Conservation (phyloP, 2,329 filamentous ascomycete species). For the Colletotrichum sp. region DNA sequence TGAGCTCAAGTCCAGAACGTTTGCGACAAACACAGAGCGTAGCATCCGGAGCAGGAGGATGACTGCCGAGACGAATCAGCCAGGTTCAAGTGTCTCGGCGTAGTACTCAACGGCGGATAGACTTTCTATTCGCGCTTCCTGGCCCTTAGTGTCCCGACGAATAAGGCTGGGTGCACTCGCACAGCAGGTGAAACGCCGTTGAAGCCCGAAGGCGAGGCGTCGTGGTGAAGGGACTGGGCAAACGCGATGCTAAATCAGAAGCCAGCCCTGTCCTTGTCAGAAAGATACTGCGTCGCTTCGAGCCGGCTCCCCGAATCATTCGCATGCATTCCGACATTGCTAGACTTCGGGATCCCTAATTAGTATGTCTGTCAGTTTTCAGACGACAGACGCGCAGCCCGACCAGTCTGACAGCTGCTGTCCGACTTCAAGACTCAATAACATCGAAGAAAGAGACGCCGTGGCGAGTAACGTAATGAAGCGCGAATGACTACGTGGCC, state of each 20-base stretch:
- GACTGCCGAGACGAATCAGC: not conserved
- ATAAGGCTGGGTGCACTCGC: not conserved
- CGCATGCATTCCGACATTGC: not conserved
- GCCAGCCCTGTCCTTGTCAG: not conserved
- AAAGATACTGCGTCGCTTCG: not conserved
- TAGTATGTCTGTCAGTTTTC: not conserved
- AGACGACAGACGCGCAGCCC: not conserved
- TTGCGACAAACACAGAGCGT: not conserved
- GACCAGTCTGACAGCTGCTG: not conserved
- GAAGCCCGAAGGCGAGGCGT: not conserved
- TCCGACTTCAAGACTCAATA: not conserved
- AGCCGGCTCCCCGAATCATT: not conserved
- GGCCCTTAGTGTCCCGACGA: not conserved
- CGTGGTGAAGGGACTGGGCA: not conserved
- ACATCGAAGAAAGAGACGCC: not conserved
- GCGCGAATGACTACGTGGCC: not conserved
- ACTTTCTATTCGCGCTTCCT: slow-evolving; percentile 3
- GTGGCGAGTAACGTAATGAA: not conserved
- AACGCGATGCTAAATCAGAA: not conserved
- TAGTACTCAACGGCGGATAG: slow-evolving; percentile 5
- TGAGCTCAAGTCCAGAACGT: not conserved
- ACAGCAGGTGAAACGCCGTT: slow-evolving; percentile 1
- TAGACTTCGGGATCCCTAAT: not conserved
- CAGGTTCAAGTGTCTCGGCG: not conserved
- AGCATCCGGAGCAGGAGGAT: not conserved